Evolutionary conservation across 176 grass and related monocot genomes (phyloP), one percentile per base, ranked within the genome.

Genomic region (Echinochloa phyllopogon): DNA sequence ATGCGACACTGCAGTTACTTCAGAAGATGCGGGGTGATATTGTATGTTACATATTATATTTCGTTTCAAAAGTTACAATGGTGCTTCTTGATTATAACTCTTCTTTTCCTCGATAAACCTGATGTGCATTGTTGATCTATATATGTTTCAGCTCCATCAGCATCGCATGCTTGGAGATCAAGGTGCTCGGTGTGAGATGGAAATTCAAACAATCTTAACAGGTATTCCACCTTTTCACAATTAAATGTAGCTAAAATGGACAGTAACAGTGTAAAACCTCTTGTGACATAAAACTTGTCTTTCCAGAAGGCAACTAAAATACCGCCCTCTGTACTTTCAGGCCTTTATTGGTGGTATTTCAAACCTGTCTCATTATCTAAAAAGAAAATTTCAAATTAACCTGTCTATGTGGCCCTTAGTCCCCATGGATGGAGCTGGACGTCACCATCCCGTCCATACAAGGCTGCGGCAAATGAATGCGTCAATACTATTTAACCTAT

Each of bases 121-220:
- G 14, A 21, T 38, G 36, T 44, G 36, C 10, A 44, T 20, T 61
- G 29, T 33, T 33, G 1, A 33, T 63, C 42, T 80, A 29, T 40
- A 39, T 50, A 49, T 50, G 10, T 85, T 74, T 13, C 79, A 89
- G 87, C 33, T 47, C 50, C 50, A 4, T 42, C 18, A 81, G 27
- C 69, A 81, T 10, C 23, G 70, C 12, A 24, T 29, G 14, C 36
- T 81, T 42, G 76, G 48, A 60, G 82, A 89, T 61, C 82, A 49
- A 85, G 44, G 72, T 85, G 82, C 87, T 69, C 69, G 63, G 16
- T 69, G 15, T 8, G 87, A 89, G 21, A 89, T 89, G 87, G 56
- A 89, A 18, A 89, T 89, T 51, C 82, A 85, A 53, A 65, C 59
- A 85, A 85, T 89, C 37, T 42, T 81, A 38, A 68, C 33, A 23